Evolutionary conservation across 306 rosid species (phyloP), one percentile per base, ranked within the genome.

Genomic region (Comarum palustre): DNA sequence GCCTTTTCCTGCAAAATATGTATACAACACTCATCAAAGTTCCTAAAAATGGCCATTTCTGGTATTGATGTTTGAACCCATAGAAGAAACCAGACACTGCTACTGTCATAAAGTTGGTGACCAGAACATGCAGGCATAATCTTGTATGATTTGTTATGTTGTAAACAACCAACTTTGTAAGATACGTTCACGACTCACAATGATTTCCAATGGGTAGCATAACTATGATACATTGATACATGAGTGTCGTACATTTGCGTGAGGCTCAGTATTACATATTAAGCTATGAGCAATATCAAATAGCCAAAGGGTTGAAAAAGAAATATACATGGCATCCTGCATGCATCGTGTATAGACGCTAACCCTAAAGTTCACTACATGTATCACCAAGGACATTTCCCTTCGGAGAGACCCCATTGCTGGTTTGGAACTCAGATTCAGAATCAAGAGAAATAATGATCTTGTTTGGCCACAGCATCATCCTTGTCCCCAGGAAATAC

Each of bases 301-400:
- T 63, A 63, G 47, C 4, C 68, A 7, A 63, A 62, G 43, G 46
- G 46, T n/a, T 63, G 24, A 61, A 15, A 58, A 58, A 25, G 64
- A 62, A 36, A 34, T 62, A 29, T 19, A 62, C 24, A 34, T 19
- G 20, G 34, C 14, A 62, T 62, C 45, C 1, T n/a, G n/a, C n/a
- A n/a, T n/a, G n/a, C n/a, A n/a, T 15, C 6, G 4, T 36, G 47
- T 36, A 45, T 34, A 62, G 27, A 62, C 4, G 27, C 19, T 38
- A 14, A 14, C 68, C 27, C 17, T 63, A 3, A 34, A 36, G 29
- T 63, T 38, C 46, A 63, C 29, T 4, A 60, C 41, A 60, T 55
- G 34, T 31, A 22, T 20, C 67, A 62, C 67, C n/a, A 34, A 34
- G 66, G 39, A 6, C 41, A 31, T 36, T 31, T 25, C n/a, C 39